Evolutionary conservation across 257 asterid genomes (phyloP).

Genomic region (Linaria vulgaris): DNA sequence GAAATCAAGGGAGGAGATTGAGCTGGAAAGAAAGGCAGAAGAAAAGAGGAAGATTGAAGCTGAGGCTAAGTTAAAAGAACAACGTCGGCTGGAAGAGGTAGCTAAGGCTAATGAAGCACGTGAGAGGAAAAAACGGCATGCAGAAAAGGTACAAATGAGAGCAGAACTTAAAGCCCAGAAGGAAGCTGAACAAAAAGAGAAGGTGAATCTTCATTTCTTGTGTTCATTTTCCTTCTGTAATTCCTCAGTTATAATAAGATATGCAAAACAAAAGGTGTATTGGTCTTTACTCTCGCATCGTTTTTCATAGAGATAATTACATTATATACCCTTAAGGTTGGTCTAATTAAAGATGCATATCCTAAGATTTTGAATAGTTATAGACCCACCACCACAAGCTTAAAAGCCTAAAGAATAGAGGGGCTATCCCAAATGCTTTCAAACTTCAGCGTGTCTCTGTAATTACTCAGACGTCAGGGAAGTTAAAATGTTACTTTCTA

Average conservation of each 20-base stretch:
- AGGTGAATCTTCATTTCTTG: slow-evolving; percentile 41
- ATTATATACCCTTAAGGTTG: too few relatives aligned
- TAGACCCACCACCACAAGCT: too few relatives aligned
- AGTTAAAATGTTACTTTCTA: too few relatives aligned
- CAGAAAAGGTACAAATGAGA: slow-evolving; percentile 71
- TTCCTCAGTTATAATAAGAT: too few relatives aligned
- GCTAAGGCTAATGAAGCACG: slow-evolving; percentile 85
- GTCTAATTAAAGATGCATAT: too few relatives aligned
- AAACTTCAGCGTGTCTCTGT: too few relatives aligned
- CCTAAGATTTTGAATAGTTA: too few relatives aligned
- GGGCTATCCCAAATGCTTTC: too few relatives aligned
- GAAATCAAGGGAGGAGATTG: slow-evolving; percentile 58
- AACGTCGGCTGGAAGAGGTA: slow-evolving; percentile 65
- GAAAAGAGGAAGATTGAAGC: slow-evolving; percentile 48
- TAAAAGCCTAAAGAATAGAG: too few relatives aligned
- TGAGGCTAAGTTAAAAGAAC: slow-evolving; percentile 73
- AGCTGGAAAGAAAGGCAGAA: slow-evolving; percentile 57
- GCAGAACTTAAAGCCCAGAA: slow-evolving; percentile 76
- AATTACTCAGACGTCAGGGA: too few relatives aligned
- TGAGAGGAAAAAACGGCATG: slow-evolving; percentile 81
- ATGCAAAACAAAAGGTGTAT: too few relatives aligned
- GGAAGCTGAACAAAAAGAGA: slow-evolving; percentile 87
- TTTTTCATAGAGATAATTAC: too few relatives aligned
- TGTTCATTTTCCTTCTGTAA: background rate
- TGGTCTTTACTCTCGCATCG: background rate